Evolutionary conservation across 2,329 filamentous ascomycete genomes (phyloP), one percentile per base, ranked within the genome.

Genomic region (Purpureocillium takamizusanense): DNA sequence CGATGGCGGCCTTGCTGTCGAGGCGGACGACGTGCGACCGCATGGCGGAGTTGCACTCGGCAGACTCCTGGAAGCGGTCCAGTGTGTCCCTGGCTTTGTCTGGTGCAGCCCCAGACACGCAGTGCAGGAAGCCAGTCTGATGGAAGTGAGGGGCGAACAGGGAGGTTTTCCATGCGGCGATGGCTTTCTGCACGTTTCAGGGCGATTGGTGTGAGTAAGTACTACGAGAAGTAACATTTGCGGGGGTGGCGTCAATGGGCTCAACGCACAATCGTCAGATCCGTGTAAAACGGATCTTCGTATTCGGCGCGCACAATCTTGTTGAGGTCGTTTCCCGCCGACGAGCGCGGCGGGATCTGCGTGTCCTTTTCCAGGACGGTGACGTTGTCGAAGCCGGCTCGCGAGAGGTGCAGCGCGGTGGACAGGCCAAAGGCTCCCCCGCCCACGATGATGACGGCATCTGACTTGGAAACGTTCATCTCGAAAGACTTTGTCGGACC

Each of bases 261-360:
- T 25, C 21, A 25, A 25, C 21, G 21, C 21, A 25, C 21, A 25
- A 25, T 25, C 2, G 73, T 67, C 32, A 77, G 49, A 2, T 74
- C 60, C 1, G 72, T 71, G 42, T 79, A 78, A 39, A 74, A 75
- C 0, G 62, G 59, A 41, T 77, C 72, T 43, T 74, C 70, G 41
- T 78, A 78, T 45, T 78, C 73, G 4, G 68, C 72, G 2, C 74
- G 65, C 28, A 79, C 61, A 39, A 79, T 78, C 53, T 80, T 80
- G 51, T 79, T 80, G 18, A 79, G 50, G 44, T 80, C 74, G 42
- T 76, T 74, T 15, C 67, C 74, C 0, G 74, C 76, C 0, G 76
- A 77, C 48, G 56, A 59, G 2, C 42, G 41, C 4, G 70, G 68
- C 1, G 73, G 73, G 1, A 55, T 46, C 8, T 48, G 39, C 6